Percentiles rank a stretch among this genome's conserved stretches.
Conservation (phyloP, 2,329 filamentous ascomycete species). For the Fusarium ambrosium region DNA sequence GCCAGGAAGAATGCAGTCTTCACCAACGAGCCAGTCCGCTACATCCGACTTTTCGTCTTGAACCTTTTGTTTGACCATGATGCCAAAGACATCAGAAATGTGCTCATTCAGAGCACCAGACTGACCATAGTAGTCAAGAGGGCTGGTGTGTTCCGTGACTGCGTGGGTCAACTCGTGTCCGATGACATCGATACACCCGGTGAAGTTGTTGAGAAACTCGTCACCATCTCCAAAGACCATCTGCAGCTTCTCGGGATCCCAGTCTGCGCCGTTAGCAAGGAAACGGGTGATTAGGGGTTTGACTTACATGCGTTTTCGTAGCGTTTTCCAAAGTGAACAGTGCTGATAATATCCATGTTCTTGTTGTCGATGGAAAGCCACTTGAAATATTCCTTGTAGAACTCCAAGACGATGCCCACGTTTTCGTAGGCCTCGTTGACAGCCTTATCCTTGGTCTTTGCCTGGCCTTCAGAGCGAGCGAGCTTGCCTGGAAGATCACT, state of each 20-base stretch:
- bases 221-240: slow-evolving; percentile 71
- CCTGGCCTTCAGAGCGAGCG: slow-evolving; percentile 59
- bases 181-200: slow-evolving; percentile 67
- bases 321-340: slow-evolving; percentile 64
- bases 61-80: slow-evolving; percentile 68
- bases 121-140: slow-evolving; percentile 65
- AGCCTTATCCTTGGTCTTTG: slow-evolving; percentile 55
- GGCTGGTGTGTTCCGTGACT: slow-evolving; percentile 64
- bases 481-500: slow-evolving; percentile 58
- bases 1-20: slow-evolving; percentile 64
- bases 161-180: slow-evolving; percentile 71
- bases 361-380: slow-evolving; percentile 67
- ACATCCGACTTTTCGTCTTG: slow-evolving; percentile 59
- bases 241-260: slow-evolving; percentile 62
- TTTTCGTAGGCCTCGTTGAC: slow-evolving; percentile 66
- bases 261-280: slow-evolving; percentile 52
- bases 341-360: slow-evolving; percentile 63
- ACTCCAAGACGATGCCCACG: slow-evolving; percentile 62
- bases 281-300: accelerated
- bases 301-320: slow-evolving; percentile 66
- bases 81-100: slow-evolving; percentile 68
- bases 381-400: slow-evolving; percentile 63
- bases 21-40: slow-evolving; percentile 69
- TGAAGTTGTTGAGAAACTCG: slow-evolving; percentile 65
- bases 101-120: slow-evolving; percentile 70